Conservation (phyloP, 345 rosid genomes). For the Acer negundo region DNA sequence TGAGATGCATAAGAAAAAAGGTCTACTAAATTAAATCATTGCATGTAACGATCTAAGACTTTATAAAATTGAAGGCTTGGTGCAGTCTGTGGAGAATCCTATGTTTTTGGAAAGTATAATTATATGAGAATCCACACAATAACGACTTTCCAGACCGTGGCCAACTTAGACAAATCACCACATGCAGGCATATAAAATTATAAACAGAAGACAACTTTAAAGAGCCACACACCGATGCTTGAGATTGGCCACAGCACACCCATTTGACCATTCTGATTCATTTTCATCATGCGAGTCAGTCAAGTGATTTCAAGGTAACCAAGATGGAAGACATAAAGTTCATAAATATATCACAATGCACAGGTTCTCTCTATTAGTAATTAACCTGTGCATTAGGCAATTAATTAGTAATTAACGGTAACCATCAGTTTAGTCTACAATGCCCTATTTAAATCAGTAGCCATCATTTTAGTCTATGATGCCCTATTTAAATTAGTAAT, state of each 20-base stretch:
- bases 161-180: too few species aligned
- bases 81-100: background rate
- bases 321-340: background rate
- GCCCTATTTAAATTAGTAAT: background rate
- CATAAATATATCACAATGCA: background rate
- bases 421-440: background rate
- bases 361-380: background rate
- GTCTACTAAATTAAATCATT: background rate
- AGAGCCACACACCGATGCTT: background rate
- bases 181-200: background rate
- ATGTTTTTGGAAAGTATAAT: too few species aligned
- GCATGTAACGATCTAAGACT: background rate
- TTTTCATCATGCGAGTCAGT: background rate
- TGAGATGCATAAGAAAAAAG: background rate
- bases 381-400: background rate
- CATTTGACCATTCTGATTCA: background rate
- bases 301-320: background rate
- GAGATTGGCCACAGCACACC: background rate
- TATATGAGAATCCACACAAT: too few species aligned
- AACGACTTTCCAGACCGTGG: too few species aligned
- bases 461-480: background rate
- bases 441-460: background rate
- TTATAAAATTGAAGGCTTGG: background rate
- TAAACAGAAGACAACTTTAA: background rate
- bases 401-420: background rate